A percentile compares a stretch with the other conserved stretches of the same genome.
phyloP scores from a whole-genome alignment of 495 filamentous ascomycete species.

The Neurospora africana region DNA sequence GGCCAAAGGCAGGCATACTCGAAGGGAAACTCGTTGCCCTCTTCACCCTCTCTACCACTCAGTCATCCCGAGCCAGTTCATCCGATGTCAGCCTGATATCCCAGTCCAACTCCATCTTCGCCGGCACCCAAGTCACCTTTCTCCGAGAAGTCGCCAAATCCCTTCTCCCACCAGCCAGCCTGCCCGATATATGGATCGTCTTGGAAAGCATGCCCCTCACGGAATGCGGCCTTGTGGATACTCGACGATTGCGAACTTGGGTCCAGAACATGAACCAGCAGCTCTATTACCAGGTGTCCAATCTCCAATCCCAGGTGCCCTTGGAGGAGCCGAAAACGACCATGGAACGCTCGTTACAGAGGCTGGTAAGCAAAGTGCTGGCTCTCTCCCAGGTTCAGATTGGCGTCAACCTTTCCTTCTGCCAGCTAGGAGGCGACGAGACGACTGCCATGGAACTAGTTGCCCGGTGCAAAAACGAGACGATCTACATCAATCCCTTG shows the following conservation, averaged over 20 bases:
- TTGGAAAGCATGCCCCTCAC: slow-evolving; percentile 36
- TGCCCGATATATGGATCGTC: slow-evolving; percentile 32
- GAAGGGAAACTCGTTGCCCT: slow-evolving; percentile 35
- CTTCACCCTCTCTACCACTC: slow-evolving; percentile 23
- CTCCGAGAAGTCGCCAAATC: slow-evolving; percentile 24
- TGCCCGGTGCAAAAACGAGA: slow-evolving; percentile 28
- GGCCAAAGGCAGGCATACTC: slow-evolving; percentile 36
- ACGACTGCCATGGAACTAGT: slow-evolving; percentile 29
- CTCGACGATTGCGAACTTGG: slow-evolving; percentile 37
- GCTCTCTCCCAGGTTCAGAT: slow-evolving; percentile 24
- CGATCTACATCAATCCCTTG: slow-evolving; percentile 24
- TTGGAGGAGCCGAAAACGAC: slow-evolving; percentile 22
- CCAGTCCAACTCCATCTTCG: slow-evolving; percentile 26
- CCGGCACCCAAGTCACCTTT: slow-evolving; percentile 24
- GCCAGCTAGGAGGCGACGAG: slow-evolving; percentile 35
- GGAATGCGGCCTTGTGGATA: slow-evolving; percentile 26
- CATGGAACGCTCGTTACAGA: slow-evolving; percentile 31
- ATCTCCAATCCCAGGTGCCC: slow-evolving; percentile 26
- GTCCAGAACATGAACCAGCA: slow-evolving; percentile 38
- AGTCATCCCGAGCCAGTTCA: slow-evolving; percentile 13
- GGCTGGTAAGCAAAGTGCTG: slow-evolving; percentile 28
- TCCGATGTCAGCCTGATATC: slow-evolving; percentile 26
- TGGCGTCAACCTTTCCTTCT: slow-evolving; percentile 34
- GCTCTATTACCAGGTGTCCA: slow-evolving; percentile 30
- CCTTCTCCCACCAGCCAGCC: slow-evolving; percentile 14